Evolutionary conservation across 2,329 filamentous ascomycete species (phyloP), one percentile per base, ranked within the genome.

Genomic region (Basipetospora chlamydospora): DNA sequence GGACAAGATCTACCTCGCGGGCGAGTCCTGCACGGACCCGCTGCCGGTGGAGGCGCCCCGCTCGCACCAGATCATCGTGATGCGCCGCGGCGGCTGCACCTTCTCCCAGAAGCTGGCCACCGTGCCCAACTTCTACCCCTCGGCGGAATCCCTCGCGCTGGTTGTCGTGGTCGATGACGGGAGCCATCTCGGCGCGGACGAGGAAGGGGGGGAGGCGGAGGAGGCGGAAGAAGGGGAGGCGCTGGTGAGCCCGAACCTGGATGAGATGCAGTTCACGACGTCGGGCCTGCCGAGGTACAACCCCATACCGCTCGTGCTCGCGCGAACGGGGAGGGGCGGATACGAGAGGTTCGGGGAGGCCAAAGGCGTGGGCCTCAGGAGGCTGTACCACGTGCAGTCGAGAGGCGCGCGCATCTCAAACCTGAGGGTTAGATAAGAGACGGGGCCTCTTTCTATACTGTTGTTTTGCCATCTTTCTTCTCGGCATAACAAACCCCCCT

Each of bases 101-200:
- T 96, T 96, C 55, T 78, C 73, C 25, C 61, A 79, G 20, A 98
- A 98, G 55, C 60, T 96, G 1, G 66, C 70, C 35, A 87, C 84
- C 44, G 86, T 96, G n/a, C 86, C 88, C 1, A 71, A 73, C 8
- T 88, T 78, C 51, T 66, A 75, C 2, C 77, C 81, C 0, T 63
- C 66, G 0, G 53, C 63, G 1, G 53, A 56, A 3, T 66, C 76
- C 1, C 61, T 96, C 13, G 82, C 93, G 53, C 68, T 96, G 3
- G 84, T 96, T 20, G 61, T 96, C 29, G 60, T 95, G 0, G 72
- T 95, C 4, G 57, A 61, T 41, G n/a, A n/a, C n/a, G n/a, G n/a
- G n/a, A n/a, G n/a, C n/a, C n/a, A n/a, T n/a, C n/a, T n/a, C n/a
- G n/a, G n/a, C n/a, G n/a, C n/a, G n/a, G n/a, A n/a, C n/a, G 55